These are phyloP conservation scores for Geotrichum macrosporum DNA, from an alignment of 1,139 yeast species.

Conservation along the genomic window DNA sequence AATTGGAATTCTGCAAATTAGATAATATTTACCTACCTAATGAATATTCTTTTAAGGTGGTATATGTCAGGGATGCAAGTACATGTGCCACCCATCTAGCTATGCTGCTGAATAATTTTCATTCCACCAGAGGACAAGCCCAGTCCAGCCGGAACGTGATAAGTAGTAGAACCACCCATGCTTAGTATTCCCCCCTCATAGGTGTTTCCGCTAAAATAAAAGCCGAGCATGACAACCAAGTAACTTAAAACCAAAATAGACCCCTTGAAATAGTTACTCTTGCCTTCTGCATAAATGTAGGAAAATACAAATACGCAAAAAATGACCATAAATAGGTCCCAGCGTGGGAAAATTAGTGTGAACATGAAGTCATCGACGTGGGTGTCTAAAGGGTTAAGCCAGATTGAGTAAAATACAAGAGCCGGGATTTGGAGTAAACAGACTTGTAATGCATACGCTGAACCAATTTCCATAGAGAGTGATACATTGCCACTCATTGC, in stretches of 20 bases:
- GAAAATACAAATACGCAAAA: slow-evolving; percentile 86
- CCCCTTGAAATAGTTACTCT: slow-evolving; percentile 93
- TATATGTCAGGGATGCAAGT: too few species aligned
- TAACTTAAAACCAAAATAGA: slow-evolving; percentile 79
- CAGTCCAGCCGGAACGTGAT: not conserved
- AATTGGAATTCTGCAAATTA: too few species aligned
- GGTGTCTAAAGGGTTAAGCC: not conserved
- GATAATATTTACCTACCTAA: too few species aligned
- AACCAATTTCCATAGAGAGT: slow-evolving; percentile 87
- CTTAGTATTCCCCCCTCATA: slow-evolving; percentile 5
- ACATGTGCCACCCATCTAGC: too few species aligned
- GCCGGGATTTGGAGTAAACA: slow-evolving; percentile 91
- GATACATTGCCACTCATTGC: slow-evolving; percentile 97
- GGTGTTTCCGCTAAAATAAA: slow-evolving; percentile 53
- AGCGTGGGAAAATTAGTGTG: slow-evolving; percentile 83
- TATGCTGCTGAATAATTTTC: not conserved
- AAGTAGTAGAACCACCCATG: not conserved
- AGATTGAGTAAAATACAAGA: slow-evolving; percentile 66
- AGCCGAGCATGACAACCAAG: slow-evolving; percentile 72
- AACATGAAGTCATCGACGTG: slow-evolving; percentile 48
- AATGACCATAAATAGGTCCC: slow-evolving; percentile 88
- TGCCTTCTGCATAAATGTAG: slow-evolving; percentile 94
- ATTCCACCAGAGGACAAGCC: not conserved
- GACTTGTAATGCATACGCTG: slow-evolving; percentile 95
- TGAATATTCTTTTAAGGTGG: too few species aligned